Evolutionary conservation across 176 grass and related monocot species (phyloP).

Genomic region (Oryza meyeriana): DNA sequence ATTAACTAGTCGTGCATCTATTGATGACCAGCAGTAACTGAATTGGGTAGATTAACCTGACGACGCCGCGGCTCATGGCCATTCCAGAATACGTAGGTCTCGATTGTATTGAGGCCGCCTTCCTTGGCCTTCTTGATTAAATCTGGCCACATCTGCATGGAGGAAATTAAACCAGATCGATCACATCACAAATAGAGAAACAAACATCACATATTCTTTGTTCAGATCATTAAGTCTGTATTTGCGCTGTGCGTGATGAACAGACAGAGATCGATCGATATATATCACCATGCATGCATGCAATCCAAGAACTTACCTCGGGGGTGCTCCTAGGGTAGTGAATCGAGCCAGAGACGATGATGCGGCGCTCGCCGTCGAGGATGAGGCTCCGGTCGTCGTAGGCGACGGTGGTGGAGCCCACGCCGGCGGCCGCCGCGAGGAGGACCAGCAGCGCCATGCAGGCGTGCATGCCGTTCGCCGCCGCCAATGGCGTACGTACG

Average conservation of each 20-base stretch:
- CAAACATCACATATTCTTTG: too few species aligned
- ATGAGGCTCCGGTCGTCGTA: slow-evolving; percentile 43
- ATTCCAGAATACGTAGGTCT: slow-evolving; percentile 82
- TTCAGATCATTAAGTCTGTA: too few species aligned
- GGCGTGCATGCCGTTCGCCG: too few species aligned
- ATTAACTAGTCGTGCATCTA: too few species aligned
- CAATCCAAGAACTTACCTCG: slow-evolving; percentile 20
- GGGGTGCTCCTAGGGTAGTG: slow-evolving; percentile 61
- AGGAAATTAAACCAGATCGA: neutral
- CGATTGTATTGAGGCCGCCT: slow-evolving; percentile 55
- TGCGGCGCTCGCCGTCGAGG: slow-evolving; percentile 50
- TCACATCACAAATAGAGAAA: too few species aligned
- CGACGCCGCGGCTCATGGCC: slow-evolving; percentile 48
- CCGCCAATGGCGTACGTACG: too few species aligned
- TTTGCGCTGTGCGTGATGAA: neutral
- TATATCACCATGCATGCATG: too few species aligned
- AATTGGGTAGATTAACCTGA: slow-evolving; percentile 17
- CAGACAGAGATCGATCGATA: neutral
- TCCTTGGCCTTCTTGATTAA: slow-evolving; percentile 59
- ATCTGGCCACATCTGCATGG: slow-evolving; percentile 31
- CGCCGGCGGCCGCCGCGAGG: neutral
- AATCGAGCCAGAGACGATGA: slow-evolving; percentile 55
- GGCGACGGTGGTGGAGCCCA: neutral
- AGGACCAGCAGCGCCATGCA: neutral
- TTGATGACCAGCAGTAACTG: neutral